Evolutionary conservation across 768 basidiomycete genomes (phyloP).

Genomic region (Tremella yokohamensis): DNA sequence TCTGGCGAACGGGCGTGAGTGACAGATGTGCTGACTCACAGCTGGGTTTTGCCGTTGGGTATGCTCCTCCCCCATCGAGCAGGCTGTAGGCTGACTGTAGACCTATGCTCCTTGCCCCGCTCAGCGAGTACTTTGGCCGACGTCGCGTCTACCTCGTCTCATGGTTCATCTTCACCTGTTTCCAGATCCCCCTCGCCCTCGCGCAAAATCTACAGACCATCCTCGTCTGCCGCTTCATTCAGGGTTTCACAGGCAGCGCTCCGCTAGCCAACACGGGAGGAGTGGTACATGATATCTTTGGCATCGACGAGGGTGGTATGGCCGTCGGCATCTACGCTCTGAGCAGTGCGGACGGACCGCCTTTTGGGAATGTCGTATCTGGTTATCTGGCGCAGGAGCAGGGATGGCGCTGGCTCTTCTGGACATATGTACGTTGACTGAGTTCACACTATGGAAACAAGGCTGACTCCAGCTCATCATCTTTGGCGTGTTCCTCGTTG

Average conservation of each 20-base stretch:
- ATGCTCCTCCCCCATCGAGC: neutral
- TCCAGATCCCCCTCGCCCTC: slow-evolving; percentile 34
- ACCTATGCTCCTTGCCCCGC: slow-evolving; percentile 33
- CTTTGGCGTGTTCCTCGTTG: slow-evolving; percentile 29
- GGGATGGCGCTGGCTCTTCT: slow-evolving; percentile 35
- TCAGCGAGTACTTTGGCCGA: slow-evolving; percentile 23
- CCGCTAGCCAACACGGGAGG: slow-evolving; percentile 37
- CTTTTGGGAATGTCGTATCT: slow-evolving; percentile 28
- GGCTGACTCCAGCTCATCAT: slow-evolving; percentile 25
- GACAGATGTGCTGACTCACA: slow-evolving; percentile 5
- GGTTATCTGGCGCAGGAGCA: slow-evolving; percentile 29
- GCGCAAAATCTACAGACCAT: slow-evolving; percentile 30
- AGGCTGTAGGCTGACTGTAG: slow-evolving; percentile 14
- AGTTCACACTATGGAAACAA: too few species aligned
- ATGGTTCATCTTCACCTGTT: slow-evolving; percentile 34
- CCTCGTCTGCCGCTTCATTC: slow-evolving; percentile 33
- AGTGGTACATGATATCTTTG: slow-evolving; percentile 36
- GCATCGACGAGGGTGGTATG: slow-evolving; percentile 26
- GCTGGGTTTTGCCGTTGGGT: slow-evolving; percentile 29
- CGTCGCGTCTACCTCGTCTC: slow-evolving; percentile 34
- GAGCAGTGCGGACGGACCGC: slow-evolving; percentile 30
- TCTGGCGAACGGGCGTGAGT: too few species aligned
- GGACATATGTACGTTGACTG: slow-evolving; percentile 26
- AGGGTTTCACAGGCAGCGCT: slow-evolving; percentile 31
- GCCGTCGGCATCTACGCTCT: slow-evolving; percentile 24